A percentile compares a stretch with the other conserved stretches of the same genome.
These are phyloP conservation scores for Pseudogymnoascus sp. DNA, from an alignment of 2,329 filamentous ascomycete species.

Conservation along the genomic window DNA sequence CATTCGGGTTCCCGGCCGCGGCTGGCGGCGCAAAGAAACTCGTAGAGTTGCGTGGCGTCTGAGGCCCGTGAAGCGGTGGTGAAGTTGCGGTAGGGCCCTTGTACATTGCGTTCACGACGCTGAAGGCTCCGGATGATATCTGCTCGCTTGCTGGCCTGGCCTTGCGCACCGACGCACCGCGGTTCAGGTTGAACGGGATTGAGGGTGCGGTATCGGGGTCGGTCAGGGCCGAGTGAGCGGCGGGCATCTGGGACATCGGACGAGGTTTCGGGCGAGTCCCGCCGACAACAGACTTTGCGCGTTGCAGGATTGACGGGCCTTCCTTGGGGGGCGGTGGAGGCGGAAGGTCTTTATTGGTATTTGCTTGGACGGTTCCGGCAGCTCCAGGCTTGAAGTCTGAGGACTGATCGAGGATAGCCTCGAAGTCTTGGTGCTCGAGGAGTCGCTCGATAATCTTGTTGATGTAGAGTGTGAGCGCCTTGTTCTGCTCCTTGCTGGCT, in stretches of 20 bases:
- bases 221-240: conserved; percentile 37
- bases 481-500: conserved; percentile 84
- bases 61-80: conserved; percentile 42
- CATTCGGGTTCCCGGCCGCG: conserved; percentile 44
- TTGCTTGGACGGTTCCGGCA: conserved; percentile 24
- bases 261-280: conserved; percentile 42
- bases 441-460: conserved; percentile 98
- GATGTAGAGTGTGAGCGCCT: conserved; percentile 93
- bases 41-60: conserved; percentile 51
- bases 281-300: conserved; percentile 53
- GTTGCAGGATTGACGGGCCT: conserved; percentile 46
- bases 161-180: conserved; percentile 42
- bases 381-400: conserved; percentile 47
- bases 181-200: conserved; percentile 59
- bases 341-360: conserved; percentile 73
- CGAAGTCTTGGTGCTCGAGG: conserved; percentile 88
- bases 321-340: conserved; percentile 57
- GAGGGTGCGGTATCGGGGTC: conserved; percentile 69
- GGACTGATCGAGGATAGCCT: conserved; percentile 82
- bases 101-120: conserved; percentile 85
- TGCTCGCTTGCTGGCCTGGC: conserved; percentile 56
- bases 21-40: conserved; percentile 53
- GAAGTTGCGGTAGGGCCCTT: conserved; percentile 59
- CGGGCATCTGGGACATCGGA: conserved; percentile 51
- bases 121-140: conserved; percentile 50